Base-by-base conservation (phyloP, 2,329 filamentous ascomycete genomes). In the Lithohypha guttulata region DNA sequence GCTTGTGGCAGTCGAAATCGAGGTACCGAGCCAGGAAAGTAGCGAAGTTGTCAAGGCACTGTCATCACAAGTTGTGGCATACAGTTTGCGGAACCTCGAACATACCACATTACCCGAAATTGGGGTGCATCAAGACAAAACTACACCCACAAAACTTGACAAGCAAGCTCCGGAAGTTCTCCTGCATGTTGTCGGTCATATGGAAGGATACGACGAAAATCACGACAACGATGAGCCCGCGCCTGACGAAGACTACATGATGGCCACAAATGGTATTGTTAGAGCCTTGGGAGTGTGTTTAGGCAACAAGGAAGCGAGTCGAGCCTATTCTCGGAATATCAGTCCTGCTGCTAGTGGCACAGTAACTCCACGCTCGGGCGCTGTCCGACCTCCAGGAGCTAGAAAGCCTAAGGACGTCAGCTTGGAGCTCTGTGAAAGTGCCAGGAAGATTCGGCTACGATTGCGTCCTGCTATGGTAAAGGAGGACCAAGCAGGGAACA, bases 21-120 rank as follows among this genome's bases (percentile, higher is more conserved):
- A 96, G 51, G 79, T 93, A 2, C 91, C 89, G 1, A 78, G 72
- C 21, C 69, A 78, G 15, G 78, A 84, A 41, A 83, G 81, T n/a
- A 84, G 82, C 39, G 91, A 95, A 57, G 75, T 95, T 17, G 83
- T 95, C 52, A 93, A 86, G 59, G 87, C 86, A 2, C 70, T 95
- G 51, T 87, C 86, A 1, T 93, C 89, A 54, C 87, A 94, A 58
- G 82, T 94, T n/a, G 80, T 95, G 29, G 89, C 85, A 0, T 95
- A 95, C 59, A 94, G 84, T 46, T 70, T 98, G 45, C 77, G 83
- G 42, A 98, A 98, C 53, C 80, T 98, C 68, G 85, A 94, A 57
- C 75, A 73, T 7, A 73, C 81, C 11, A 78, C 84, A 8, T 75
- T 85, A 42, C 69, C 73, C 7, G 78, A 81, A 22, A 59, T 67